A percentile compares a stretch with the other conserved stretches of the same genome.
phyloP scores from a whole-genome alignment of 2,329 filamentous ascomycete genomes.

The Neonectria sp. region DNA sequence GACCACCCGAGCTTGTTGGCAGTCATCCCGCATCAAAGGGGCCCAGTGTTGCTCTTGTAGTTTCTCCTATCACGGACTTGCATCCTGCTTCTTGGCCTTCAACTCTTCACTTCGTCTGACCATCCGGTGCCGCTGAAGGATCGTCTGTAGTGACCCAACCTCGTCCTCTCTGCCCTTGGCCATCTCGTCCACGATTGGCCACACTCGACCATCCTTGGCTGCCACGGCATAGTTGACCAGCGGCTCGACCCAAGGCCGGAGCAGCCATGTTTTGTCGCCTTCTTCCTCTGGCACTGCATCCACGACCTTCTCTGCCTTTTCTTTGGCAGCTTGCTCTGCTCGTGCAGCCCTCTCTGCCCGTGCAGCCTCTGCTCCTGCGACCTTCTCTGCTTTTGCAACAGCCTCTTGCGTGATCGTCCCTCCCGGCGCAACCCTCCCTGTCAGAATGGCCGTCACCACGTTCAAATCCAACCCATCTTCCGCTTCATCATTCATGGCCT shows the following conservation, averaged over 20 bases:
- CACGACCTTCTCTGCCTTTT: background rate
- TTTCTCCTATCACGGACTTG: background rate
- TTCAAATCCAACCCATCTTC: background rate
- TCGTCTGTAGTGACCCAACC: conserved; percentile 39
- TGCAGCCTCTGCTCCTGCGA: background rate
- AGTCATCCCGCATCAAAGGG: background rate
- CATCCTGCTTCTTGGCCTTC: conserved; percentile 16
- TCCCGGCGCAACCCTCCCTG: background rate
- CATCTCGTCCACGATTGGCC: conserved; percentile 52
- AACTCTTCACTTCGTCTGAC: conserved; percentile 32
- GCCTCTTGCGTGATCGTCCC: background rate
- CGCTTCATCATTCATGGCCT: background rate
- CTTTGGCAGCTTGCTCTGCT: background rate
- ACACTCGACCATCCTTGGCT: conserved; percentile 51
- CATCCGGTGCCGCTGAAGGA: conserved; percentile 47
- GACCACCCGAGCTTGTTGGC: conserved; percentile 24
- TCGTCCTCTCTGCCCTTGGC: conserved; percentile 37
- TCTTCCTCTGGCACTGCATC: conserved; percentile 1
- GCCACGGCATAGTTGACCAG: conserved; percentile 48
- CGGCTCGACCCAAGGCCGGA: conserved; percentile 47
- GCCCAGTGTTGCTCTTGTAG: background rate
- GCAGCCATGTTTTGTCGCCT: conserved; percentile 21
- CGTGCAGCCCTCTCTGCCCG: background rate
- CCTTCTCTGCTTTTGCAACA: background rate
- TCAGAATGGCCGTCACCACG: background rate